Evolutionary conservation across 225 moss, liverwort and hornwort genomes (phyloP), one percentile per base, ranked within the genome.

Genomic region (Neckera pumila): DNA sequence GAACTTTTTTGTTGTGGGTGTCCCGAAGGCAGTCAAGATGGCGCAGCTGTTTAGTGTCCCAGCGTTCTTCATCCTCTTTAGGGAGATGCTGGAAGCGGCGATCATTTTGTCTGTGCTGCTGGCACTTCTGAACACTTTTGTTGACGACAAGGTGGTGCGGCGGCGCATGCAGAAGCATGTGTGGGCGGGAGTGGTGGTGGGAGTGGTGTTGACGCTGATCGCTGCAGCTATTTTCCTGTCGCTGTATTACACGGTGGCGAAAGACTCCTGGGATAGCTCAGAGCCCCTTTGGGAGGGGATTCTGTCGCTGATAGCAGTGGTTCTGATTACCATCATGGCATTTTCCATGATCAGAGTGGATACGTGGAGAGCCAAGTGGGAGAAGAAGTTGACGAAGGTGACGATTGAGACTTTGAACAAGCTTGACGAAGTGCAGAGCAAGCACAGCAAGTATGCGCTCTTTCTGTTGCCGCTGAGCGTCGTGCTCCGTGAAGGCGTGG

Each of bases 11-110:
- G 36, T 78, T 3, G 56, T 57, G 78, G 65, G 40, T 11, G 54
- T 56, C 9, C 40, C 17, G 12, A 36, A 85, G 75, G 12, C 61
- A 7, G 76, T 13, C 43, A 80, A 61, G 21, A 92, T 92, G 92
- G 81, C 84, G 90, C 0, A 76, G 6, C 49, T 92, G 1, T 92
- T 92, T 40, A 92, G 82, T 10, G 90, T 92, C 23, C 90, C 90
- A 36, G 71, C 92, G 81, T 92, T 92, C 56, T 92, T 90, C 81
- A 92, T 92, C 27, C 86, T 92, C 2, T 90, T 92, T 49, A 43
- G 88, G 76, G 90, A 92, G 84, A 92, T 90, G 19, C 86, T 92
- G 47, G 92, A 92, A 67, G 92, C 90, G 0, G 92, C 92, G 0
- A 92, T 86, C 40, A 92, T 92, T 9, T 6, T 92, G 5, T 92